Percentiles rank a stretch among this genome's conserved stretches.
Evolutionary conservation across 805 yeast genomes (phyloP).

Genomic region (Kodamaea kaohsiungensis): DNA sequence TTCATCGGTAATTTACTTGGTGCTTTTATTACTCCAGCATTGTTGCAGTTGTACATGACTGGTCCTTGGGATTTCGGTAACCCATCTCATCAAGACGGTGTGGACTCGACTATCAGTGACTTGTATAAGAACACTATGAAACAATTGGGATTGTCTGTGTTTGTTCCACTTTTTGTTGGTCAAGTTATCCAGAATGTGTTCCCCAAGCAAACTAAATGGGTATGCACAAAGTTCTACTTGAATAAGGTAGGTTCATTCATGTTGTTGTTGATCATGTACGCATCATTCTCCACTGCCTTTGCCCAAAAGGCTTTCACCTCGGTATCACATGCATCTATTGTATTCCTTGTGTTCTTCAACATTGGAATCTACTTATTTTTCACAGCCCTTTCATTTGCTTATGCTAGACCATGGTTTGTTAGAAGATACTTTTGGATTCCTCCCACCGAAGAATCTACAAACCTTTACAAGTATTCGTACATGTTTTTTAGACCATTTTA

Average conservation of each 20-base stretch:
- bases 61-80: conserved; percentile 76
- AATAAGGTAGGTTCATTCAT: conserved; percentile 78
- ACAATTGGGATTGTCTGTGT: conserved; percentile 81
- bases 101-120: conserved; percentile 46
- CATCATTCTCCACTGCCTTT: conserved; percentile 85
- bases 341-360: conserved; percentile 81
- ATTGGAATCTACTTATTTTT: conserved; percentile 77
- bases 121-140: conserved; percentile 80
- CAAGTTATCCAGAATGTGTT: conserved; percentile 73
- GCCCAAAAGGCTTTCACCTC: conserved; percentile 75
- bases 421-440: conserved; percentile 39
- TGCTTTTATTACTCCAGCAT: conserved; percentile 84
- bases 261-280: conserved; percentile 74
- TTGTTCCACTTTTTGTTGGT: conserved; percentile 86
- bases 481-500: conserved; percentile 61
- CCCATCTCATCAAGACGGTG: conserved; percentile 58
- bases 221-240: conserved; percentile 55
- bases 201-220: conserved; percentile 66
- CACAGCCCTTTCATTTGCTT: conserved; percentile 59
- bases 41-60: conserved; percentile 66
- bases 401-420: conserved; percentile 63
- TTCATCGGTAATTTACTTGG: conserved; percentile 83
- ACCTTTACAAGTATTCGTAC: conserved; percentile 46
- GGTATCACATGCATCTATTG: conserved; percentile 66
- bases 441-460: conserved; percentile 51